These are phyloP conservation scores for Saprolegnia diclina DNA, from an alignment of 352 stramenopile genomes.

Conservation along the genomic window DNA sequence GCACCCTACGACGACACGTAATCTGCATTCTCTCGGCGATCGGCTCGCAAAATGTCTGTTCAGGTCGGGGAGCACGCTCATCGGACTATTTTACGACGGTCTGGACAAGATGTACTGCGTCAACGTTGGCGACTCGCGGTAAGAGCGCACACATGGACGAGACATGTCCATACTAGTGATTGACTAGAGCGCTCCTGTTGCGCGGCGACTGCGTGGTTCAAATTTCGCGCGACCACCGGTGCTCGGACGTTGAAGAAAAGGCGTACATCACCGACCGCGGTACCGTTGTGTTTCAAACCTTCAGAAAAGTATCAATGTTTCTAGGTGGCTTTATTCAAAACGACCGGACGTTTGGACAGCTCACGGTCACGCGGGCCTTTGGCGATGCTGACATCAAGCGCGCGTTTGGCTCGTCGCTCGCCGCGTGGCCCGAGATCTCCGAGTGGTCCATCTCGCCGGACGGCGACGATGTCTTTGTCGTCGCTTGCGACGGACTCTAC, in stretches of 20 bases:
- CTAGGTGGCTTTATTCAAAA: constrained; percentile 29
- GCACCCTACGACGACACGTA: constrained; percentile 20
- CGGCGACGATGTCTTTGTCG: constrained; percentile 12
- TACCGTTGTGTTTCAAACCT: background rate
- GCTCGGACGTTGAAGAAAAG: constrained; percentile 21
- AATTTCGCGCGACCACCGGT: constrained; percentile 29
- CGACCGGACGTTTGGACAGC: constrained; percentile 29
- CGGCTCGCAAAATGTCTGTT: background rate
- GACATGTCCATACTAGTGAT: too few species aligned
- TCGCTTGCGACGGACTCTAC: constrained; percentile 20
- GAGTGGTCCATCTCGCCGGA: constrained; percentile 15
- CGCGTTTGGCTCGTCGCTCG: constrained; percentile 9
- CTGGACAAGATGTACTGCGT: constrained; percentile 28
- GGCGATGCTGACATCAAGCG: constrained; percentile 31
- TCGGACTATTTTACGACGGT: constrained; percentile 14
- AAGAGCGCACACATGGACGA: background rate
- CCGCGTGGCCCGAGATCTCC: constrained; percentile 17
- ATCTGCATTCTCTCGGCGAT: background rate
- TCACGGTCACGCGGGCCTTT: constrained; percentile 31
- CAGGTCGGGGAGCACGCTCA: constrained; percentile 22
- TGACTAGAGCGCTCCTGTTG: constrained; percentile 28
- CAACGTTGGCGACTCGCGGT: constrained; percentile 32
- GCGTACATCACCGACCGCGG: constrained; percentile 13
- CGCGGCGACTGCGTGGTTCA: constrained; percentile 15
- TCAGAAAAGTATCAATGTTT: background rate